Evolutionary conservation across 345 rosid genomes (phyloP), one percentile per base, ranked within the genome.

Genomic region (Dimocarpus longan): DNA sequence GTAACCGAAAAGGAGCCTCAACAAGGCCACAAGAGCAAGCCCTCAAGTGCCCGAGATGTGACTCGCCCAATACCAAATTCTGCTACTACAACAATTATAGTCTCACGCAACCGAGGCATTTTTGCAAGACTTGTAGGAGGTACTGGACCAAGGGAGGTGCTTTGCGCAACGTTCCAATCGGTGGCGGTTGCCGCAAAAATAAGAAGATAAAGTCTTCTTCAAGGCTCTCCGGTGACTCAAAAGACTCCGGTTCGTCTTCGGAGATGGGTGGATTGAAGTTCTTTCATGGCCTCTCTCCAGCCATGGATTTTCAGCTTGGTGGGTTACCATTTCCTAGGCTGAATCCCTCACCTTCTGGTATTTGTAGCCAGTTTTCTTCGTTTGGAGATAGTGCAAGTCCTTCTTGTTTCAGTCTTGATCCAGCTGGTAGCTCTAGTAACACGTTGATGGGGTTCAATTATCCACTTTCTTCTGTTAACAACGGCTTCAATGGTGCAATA

Each of bases 21-120:
- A 7, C 90, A 78, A 79, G 73, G 77, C 86, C 83, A 28, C 85
- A 70, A 32, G 87, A 80, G 63, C 84, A 84, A 44, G 68, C 82
- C 18, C 80, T 82, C 3, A 92, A 88, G 84, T 92, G 98, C 75
- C 98, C 98, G 1, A 84, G 98, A 82, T 93, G 98, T 71, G 98
- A 92, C 84, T 93, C 98, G 0, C 73, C 90, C 78, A 93, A 93
- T 90, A 93, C 98, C 67, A 93, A 92, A 71, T 92, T 92, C 91
- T 92, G 98, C 82, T 93, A 93, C 91, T 93, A 88, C 93, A 93
- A 93, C 91, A 93, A 93, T 85, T 93, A 93, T 90, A 91, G 96
- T 88, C 95, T 93, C 76, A 83, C 90, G 42, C 98, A 91, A 76
- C 98, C 98, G 8, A 87, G 98, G 48, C 92, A 93, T 88, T 93